Evolutionary conservation across 805 yeast species (phyloP).

Genomic region (Blastobotrys parvus): DNA sequence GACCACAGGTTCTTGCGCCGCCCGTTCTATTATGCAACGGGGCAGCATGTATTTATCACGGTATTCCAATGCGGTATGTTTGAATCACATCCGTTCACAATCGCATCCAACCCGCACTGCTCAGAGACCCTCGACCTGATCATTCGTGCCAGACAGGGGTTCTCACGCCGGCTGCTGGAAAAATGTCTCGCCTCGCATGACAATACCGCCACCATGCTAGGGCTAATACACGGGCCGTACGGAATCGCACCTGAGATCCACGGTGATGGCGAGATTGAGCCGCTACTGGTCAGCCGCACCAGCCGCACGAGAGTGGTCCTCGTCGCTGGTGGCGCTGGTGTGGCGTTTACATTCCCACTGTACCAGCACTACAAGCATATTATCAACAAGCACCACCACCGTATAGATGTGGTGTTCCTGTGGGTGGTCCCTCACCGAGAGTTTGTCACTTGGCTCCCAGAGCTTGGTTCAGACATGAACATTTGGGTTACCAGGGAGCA

Average conservation of each 20-base stretch:
- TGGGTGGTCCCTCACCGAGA: slow-evolving; percentile 26
- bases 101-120: slow-evolving; percentile 14
- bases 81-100: slow-evolving; percentile 22
- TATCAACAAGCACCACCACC: not conserved
- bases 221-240: slow-evolving; percentile 21
- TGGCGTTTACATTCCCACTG: slow-evolving; percentile 25
- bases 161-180: slow-evolving; percentile 18
- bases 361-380: slow-evolving; percentile 8
- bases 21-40: slow-evolving; percentile 13
- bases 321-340: slow-evolving; percentile 29
- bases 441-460: slow-evolving; percentile 20
- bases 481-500: slow-evolving; percentile 25
- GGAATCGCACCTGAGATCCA: slow-evolving; percentile 6
- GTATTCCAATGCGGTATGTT: slow-evolving; percentile 13
- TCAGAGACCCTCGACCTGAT: slow-evolving; percentile 20
- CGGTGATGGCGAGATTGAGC: not conserved
- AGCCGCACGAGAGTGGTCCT: slow-evolving; percentile 15
- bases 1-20: slow-evolving; percentile 1
- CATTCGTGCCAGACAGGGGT: slow-evolving; percentile 26
- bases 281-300: not conserved
- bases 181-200: slow-evolving; percentile 3
- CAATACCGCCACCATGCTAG: slow-evolving; percentile 6
- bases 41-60: slow-evolving; percentile 21
- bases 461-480: slow-evolving; percentile 14
- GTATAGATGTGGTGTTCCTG: slow-evolving; percentile 20